Base-by-base conservation (phyloP, 2,329 filamentous ascomycete species). In the Atkinsonella hypoxylon region DNA sequence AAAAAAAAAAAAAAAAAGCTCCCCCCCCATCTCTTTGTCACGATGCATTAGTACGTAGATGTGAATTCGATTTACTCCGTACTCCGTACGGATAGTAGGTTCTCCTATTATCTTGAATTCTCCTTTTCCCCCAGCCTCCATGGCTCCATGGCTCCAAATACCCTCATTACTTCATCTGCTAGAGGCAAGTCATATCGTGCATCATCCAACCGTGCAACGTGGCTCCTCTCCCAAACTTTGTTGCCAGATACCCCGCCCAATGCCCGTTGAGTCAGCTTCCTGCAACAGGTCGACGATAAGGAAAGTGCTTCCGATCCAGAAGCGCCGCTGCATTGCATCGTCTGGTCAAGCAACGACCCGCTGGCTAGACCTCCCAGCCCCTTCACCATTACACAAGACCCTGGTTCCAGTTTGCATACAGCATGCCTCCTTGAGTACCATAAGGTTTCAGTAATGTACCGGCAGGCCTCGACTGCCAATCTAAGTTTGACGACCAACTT, bases 121-220 rank as follows among this genome's bases (percentile, higher is more conserved):
- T n/a, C 22, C 22, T 26, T 6, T 26, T 3, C 22, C 22, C 22
- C 6, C 22, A 4, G 3, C 22, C 26, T 7, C 26, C 7, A n/a
- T n/a, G n/a, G n/a, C 26, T 26, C 26, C 7, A 7, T 26, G 26
- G 26, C 26, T 26, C 7, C 3, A 7, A 26, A 8, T 26, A 26
- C 26, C 26, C 26, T 26, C 26, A 1, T 26, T 26, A 26, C 26
- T 36, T 36, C 34, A 12, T 36, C 34, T 36, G 15, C 11, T n/a
- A n/a, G n/a, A n/a, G n/a, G 34, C 34, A 36, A 10, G 34, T 36
- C 4, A 15, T 36, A 36, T 36, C 34, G 34, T 36, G 34, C 15
- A 36, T 34, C 10, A 3, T 12, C 13, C 34, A 36, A 36, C 34
- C 52, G 57, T 65, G 63, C 64, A 64, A 65, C 63, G 63, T 66